Evolutionary conservation across 2,329 filamentous ascomycete genomes (phyloP), one percentile per base, ranked within the genome.

Genomic region (Trichoderma asperellum): DNA sequence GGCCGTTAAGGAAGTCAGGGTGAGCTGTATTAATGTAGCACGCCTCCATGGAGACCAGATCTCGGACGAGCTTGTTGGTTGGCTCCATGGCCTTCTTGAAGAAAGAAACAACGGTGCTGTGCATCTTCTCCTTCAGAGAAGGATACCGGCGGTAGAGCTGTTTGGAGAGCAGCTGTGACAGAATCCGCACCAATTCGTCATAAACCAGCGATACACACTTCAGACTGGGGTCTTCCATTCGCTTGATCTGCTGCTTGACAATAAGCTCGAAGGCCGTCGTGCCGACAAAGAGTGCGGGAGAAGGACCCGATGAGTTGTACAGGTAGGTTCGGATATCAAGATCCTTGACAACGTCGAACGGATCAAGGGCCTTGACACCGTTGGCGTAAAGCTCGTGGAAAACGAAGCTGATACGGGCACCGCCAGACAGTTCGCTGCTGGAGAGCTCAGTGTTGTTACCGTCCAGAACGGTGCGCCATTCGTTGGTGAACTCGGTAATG

Each of bases 1-100:
- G 95, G 32, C 96, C 96, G 77, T 97, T 98, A 73, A 99, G 84
- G 82, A 99, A 99, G 79, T 99, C 96, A 11, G 96, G 96, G 79
- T 99, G 96, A 11, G 94, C 96, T 35, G 96, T 99, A 84, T 99
- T 99, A 85, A 99, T 92, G 80, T 99, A 99, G 83, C 93, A 96
- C 16, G 94, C 84, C 81, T 99, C 96, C 96, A 99, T 99, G 11
- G 91, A 83, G 32, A 99, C 95, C 52, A 99, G 86, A 78, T 99
- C 96, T 76, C 84, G 90, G 69, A 99, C 96, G 59, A 99, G 87
- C 86, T 98, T 98, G 84, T 97, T 98, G 47, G 96, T 97, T 7
- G 96, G 96, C 66, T 97, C 94, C 92, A 98, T 97, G 66, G 93
- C 91, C 84, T 97, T 97, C 84, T 98, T 98, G 86, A 97, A 98